Base-by-base conservation (phyloP, 495 filamentous ascomycete genomes). In the Lophium mytilinum region DNA sequence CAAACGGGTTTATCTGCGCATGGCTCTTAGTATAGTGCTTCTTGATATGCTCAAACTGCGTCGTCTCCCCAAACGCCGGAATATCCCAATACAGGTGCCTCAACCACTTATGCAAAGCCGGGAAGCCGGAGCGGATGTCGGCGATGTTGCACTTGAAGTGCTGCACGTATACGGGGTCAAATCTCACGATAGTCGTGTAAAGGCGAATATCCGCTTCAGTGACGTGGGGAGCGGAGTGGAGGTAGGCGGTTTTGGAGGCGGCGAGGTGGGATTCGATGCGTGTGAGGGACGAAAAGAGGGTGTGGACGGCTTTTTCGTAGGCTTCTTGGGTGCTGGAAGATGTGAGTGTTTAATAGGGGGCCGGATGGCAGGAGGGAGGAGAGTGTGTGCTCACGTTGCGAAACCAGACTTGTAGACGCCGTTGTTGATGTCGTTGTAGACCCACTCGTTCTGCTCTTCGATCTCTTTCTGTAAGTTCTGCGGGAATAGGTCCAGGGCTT, bases 71-170 rank as follows among this genome's bases (percentile, higher is more conserved):
- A 66, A 86, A 85, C 52, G 78, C 80, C 14, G 75, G 75, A 10
- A 75, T 56, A 66, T 86, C 80, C 86, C 86, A 90, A 65, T 88
- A 89, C 56, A 88, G 65, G 18, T 73, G 68, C 7, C 85, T 72
- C 55, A 89, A 58, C 86, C 86, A 89, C 47, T 71, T 73, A 62
- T 89, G 84, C 43, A 89, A 71, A 52, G 75, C 71, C 24, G 86
- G 86, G 64, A 83, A 92, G 6, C 88, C 89, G 19, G 80, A 82
- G 3, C 90, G 73, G 55, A 96, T 94, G 72, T 89, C 88, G 8
- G 83, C 77, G 39, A 95, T 69, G 68, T 96, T 96, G 67, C 86
- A 90, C 75, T 95, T 95, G 77, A 96, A 96, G 70, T 94, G 88
- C 76, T 93, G 89, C 4, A 94, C 89, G 64, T 95, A 95, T 40